Base-by-base conservation (phyloP, 768 basidiomycete species). In the Lactarius quietus region DNA sequence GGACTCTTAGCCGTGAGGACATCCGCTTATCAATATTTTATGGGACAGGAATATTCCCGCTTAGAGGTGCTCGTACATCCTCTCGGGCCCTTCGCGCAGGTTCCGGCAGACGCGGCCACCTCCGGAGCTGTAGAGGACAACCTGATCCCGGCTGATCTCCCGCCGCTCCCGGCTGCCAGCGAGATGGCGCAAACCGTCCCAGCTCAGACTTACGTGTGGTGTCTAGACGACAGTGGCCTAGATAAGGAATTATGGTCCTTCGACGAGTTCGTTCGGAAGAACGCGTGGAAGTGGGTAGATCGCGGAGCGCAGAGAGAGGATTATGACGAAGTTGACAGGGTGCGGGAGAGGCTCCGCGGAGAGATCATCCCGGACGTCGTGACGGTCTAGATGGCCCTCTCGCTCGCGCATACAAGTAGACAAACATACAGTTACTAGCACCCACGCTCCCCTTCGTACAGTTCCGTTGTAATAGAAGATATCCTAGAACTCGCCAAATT, bases 141-240 rank as follows among this genome's bases (percentile, higher is more conserved):
- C 59, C 77, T 78, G 57, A 67, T 70, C 59, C 81, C 84, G 1
- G 69, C 75, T 14, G 75, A 77, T 6, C 76, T 79, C n/a, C 78
- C 81, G 0, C 75, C 80, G 3, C 71, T 84, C 10, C 81, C 81
- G 20, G 54, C 74, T 4, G 59, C 70, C 0, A 65, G 72, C 33
- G 78, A 81, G 20, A 73, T 83, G 0, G 48, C 70, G 6, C 64
- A 70, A 0, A 64, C 79, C 0, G 70, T 86, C 1, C 71, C 79
- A n/a, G 87, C 82, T 0, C 81, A 90, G 66, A 87, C 89, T 3
- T 98, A 97, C 72, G 80, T 93, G 28, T 96, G 86, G 82, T 74
- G 73, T 31, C 75, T 77, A 3, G 72, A 76, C 0, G 28, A 83
- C 8, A 68, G 70, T 0, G 66, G 74, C 8, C 77, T 98, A 9